phyloP scores from a whole-genome alignment of 495 filamentous ascomycete species.

The Filosporella fistucella region DNA sequence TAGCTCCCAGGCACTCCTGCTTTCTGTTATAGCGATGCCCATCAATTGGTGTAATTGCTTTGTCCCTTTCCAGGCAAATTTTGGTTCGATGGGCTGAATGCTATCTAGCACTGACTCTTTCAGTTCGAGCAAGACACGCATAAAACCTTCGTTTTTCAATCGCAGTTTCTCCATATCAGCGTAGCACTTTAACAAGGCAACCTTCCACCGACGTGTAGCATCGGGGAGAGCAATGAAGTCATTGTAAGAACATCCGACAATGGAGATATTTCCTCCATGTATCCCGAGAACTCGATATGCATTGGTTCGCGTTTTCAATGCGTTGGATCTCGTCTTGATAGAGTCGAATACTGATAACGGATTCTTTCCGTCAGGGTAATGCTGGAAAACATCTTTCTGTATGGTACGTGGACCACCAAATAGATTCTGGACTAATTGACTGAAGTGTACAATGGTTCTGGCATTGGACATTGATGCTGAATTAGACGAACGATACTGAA shows the following conservation, averaged over 20 bases:
- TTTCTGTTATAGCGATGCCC: background rate
- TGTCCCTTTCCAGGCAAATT: constrained; percentile 5
- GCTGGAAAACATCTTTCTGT: background rate
- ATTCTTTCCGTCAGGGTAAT: background rate
- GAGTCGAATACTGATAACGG: too few relatives aligned
- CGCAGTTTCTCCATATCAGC: background rate
- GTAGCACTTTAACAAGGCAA: background rate
- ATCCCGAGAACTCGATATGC: background rate
- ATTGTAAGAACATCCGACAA: constrained; percentile 7
- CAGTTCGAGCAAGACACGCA: constrained; percentile 1
- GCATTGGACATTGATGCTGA: background rate
- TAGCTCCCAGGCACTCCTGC: background rate
- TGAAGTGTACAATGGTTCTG: constrained; percentile 10
- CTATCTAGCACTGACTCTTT: constrained; percentile 2
- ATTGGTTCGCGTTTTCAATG: too few relatives aligned
- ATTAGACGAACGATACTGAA: constrained; percentile 1
- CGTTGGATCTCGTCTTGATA: too few relatives aligned
- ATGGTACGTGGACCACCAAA: background rate
- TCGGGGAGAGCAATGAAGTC: constrained; percentile 3
- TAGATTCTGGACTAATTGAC: constrained; percentile 3
- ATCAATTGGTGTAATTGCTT: background rate
- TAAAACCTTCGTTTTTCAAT: constrained; percentile 9
- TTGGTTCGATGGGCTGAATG: background rate
- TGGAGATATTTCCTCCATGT: background rate
- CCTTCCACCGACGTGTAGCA: background rate